Conservation (phyloP, 2,329 filamentous ascomycete species). For the Pezicula neosporulosa region DNA sequence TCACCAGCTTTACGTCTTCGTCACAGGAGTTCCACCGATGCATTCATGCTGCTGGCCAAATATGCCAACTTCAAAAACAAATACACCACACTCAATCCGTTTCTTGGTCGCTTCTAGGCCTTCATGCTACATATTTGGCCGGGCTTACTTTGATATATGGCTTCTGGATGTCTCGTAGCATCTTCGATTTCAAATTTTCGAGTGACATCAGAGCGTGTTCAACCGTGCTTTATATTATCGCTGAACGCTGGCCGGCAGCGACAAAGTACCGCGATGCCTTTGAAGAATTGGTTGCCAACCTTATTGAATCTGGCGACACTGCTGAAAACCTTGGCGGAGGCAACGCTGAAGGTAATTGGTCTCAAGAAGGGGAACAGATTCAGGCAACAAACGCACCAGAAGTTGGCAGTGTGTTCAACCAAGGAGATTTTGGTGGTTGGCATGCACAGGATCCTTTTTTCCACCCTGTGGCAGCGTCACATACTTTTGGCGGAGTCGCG, state of each 20-base stretch:
- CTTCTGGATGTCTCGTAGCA: not conserved
- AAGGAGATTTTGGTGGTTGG: not conserved
- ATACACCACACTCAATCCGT: constrained; percentile 33
- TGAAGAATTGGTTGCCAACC: constrained; percentile 15
- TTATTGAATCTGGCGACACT: not conserved
- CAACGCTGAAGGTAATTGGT: not conserved
- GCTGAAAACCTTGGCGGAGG: not conserved
- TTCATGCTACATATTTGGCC: constrained; percentile 36
- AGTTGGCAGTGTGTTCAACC: not conserved
- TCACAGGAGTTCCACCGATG: constrained; percentile 41
- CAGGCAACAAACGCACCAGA: not conserved
- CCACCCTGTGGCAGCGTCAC: not conserved
- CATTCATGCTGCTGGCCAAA: constrained; percentile 31
- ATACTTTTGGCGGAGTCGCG: not conserved
- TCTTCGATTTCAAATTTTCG: constrained; percentile 2
- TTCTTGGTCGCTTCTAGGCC: constrained; percentile 35
- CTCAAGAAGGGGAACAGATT: not conserved
- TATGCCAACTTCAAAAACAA: constrained; percentile 35
- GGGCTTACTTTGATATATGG: constrained; percentile 29
- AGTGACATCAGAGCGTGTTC: constrained; percentile 29
- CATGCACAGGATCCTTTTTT: not conserved
- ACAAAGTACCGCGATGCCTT: constrained; percentile 36
- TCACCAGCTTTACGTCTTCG: constrained; percentile 36
- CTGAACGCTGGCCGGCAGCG: constrained; percentile 35
- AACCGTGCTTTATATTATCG: constrained; percentile 38